Base-by-base conservation (phyloP, 2,329 filamentous ascomycete genomes). In the Colletotrichum coccodes region DNA sequence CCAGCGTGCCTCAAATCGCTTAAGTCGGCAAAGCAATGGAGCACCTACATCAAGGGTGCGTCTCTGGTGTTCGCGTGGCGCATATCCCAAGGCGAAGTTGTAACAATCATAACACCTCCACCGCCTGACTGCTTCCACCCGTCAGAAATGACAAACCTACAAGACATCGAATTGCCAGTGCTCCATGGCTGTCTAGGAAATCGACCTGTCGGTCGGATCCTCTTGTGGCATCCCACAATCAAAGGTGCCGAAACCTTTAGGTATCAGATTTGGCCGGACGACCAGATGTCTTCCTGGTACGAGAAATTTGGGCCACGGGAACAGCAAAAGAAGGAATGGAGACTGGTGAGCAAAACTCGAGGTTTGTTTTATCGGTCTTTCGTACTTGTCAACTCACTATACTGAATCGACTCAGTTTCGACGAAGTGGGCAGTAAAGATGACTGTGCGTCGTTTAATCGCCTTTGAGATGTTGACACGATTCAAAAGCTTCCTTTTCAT, bases 91-190 rank as follows among this genome's bases (percentile, higher is more conserved):
- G 57, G 42, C 14, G 32, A 26, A 16, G 21, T 34, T 12, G 42
- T 40, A 4, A 49, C 57, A 9, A 42, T 60, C 42, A 42, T 49
- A 2, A 46, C 42, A 18, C 56, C 40, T 1, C 42, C 56, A n/a
- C 56, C 56, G 8, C 57, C 57, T 6, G 30, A 38, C 5, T 42
- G 57, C 14, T 49, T 49, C 11, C 40, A 49, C 4, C 42, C 57
- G 16, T 46, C 42, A 8, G 42, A 32, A 1, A 26, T 49, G 14
- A 60, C 42, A 12, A 60, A 21, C 11, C 23, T 34, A 5, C 56
- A 59, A 26, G 44, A 60, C 21, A 60, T 49, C 5, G 57, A 60
- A 23, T 8, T 49, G 8, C 57, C 42, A 1, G 44, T 60, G 3
- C 3, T 60, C 1, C 42, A 21, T 8, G 57, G 57, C 1, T 21